These are phyloP conservation scores for Ilex asprella DNA, from an alignment of 257 asterid genomes.

Conservation along the genomic window DNA sequence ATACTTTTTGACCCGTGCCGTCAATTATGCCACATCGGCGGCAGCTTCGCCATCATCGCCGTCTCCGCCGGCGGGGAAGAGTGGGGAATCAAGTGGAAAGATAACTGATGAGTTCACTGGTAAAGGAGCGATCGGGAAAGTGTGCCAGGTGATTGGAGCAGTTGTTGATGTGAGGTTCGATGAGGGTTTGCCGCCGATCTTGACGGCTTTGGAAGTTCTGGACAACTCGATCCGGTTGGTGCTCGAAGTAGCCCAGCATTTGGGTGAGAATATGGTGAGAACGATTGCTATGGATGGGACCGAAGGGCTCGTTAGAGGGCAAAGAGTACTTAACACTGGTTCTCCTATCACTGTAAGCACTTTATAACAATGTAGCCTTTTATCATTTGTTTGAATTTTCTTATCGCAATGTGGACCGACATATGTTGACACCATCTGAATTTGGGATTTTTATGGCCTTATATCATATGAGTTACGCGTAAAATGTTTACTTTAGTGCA, in stretches of 20 bases:
- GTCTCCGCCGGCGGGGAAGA: background rate
- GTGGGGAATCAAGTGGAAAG: background rate
- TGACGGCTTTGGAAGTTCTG: background rate
- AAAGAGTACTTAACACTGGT: no score
- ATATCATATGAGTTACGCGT: no score
- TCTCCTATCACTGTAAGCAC: no score
- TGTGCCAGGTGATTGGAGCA: background rate
- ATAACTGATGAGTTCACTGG: background rate
- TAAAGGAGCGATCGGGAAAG: background rate
- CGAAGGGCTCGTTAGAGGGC: no score
- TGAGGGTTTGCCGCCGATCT: background rate
- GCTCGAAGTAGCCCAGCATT: constrained; percentile 1
- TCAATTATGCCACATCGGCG: background rate
- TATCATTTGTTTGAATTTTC: no score
- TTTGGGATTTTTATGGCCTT: no score
- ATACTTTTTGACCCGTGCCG: background rate
- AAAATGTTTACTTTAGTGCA: no score
- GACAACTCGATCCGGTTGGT: background rate
- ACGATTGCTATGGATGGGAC: background rate
- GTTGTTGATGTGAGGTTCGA: background rate
- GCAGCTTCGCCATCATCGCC: background rate
- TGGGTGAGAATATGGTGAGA: background rate
- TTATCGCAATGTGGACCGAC: no score
- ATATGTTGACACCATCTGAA: no score
- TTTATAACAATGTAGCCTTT: no score